These are phyloP conservation scores for Capsicum baccatum DNA, from an alignment of 257 asterid species.

Conservation along the genomic window DNA sequence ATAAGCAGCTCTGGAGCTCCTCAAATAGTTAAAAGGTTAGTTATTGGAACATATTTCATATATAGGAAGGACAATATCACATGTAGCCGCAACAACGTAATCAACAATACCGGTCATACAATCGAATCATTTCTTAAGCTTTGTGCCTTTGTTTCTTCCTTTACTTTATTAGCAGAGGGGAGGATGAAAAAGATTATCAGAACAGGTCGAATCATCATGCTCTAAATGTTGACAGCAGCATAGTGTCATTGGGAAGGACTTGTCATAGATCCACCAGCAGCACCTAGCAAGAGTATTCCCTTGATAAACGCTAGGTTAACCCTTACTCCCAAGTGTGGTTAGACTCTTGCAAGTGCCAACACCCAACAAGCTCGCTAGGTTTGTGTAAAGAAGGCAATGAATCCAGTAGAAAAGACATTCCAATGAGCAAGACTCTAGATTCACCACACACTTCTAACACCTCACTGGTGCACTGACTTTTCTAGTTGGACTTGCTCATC, in stretches of 20 bases:
- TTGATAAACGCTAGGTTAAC: not conserved
- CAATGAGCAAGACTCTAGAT: not conserved
- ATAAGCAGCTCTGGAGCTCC: not conserved
- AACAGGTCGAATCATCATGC: not conserved
- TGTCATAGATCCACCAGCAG: not conserved
- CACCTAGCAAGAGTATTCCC: not conserved
- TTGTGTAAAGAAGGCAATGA: not conserved
- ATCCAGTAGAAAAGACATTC: not conserved
- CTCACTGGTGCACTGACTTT: not conserved
- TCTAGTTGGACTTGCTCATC: not conserved
- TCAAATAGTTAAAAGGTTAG: not conserved
- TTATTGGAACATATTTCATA: not conserved
- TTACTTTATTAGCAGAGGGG: not conserved
- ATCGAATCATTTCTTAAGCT: not conserved
- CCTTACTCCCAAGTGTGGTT: not conserved
- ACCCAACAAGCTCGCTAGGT: not conserved
- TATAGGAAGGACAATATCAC: not conserved
- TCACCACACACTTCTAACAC: not conserved
- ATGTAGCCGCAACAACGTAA: not conserved
- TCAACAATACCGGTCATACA: not conserved
- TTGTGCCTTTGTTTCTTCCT: not conserved
- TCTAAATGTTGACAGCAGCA: not conserved
- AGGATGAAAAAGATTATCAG: not conserved
- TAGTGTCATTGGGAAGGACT: not conserved
- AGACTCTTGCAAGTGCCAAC: not conserved